Percentiles rank a stretch among this genome's conserved stretches.
Conservation (phyloP, 164 flowering plant species). For the Magnolia changhungtana region DNA sequence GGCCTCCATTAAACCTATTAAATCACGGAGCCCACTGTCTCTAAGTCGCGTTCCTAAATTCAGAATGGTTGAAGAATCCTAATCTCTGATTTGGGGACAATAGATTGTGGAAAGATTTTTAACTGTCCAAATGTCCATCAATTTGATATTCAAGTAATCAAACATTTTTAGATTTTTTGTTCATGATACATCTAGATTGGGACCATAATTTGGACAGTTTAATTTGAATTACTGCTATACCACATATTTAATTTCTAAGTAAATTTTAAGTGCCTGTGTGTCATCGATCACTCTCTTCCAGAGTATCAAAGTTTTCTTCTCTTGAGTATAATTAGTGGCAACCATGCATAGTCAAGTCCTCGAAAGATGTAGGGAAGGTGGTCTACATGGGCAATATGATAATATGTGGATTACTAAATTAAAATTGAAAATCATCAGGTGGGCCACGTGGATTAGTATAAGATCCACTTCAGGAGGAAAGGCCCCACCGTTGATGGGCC, state of each 20-base stretch:
- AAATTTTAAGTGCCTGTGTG: background rate
- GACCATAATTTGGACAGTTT: background rate
- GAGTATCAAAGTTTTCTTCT: background rate
- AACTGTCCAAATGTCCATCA: background rate
- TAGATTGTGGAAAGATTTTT: too few relatives aligned
- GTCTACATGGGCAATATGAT: background rate
- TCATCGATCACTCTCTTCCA: background rate
- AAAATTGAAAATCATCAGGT: too few relatives aligned
- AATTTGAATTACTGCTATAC: background rate
- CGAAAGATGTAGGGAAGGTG: slow-evolving; percentile 16
- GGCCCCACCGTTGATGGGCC: background rate
- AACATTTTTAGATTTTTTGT: background rate
- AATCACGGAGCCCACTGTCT: too few relatives aligned
- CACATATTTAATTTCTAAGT: background rate
- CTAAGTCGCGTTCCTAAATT: too few relatives aligned
- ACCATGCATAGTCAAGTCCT: background rate
- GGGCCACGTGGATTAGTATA: background rate
- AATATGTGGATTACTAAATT: too few relatives aligned
- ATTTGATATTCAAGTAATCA: background rate
- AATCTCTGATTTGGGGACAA: too few relatives aligned
- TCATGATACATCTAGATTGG: background rate
- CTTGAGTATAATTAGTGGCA: background rate
- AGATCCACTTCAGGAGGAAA: background rate
- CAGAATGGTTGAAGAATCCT: too few relatives aligned
- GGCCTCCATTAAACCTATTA: too few relatives aligned